phyloP scores from a whole-genome alignment of 768 basidiomycete species.

The Kwoniella sp. region DNA sequence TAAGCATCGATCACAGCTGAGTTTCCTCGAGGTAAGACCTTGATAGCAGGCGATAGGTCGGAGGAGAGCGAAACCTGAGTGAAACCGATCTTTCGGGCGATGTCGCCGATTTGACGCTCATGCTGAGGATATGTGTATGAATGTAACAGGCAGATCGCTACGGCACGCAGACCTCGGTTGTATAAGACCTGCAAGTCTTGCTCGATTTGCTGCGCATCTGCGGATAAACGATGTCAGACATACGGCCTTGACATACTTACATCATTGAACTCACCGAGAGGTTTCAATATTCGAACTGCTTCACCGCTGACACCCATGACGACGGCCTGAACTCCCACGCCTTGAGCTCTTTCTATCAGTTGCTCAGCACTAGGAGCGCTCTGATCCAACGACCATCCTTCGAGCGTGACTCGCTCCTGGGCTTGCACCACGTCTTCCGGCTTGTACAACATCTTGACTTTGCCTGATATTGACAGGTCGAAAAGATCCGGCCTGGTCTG shows the following conservation, averaged over 20 bases:
- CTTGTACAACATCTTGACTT: constrained; percentile 55
- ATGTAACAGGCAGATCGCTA: constrained; percentile 47
- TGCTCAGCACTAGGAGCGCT: constrained; percentile 31
- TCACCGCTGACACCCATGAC: constrained; percentile 61
- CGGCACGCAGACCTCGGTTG: constrained; percentile 70
- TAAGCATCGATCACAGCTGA: constrained; percentile 48
- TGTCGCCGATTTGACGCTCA: constrained; percentile 69
- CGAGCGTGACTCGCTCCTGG: constrained; percentile 40
- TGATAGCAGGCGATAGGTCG: constrained; percentile 32
- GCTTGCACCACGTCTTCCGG: constrained; percentile 60
- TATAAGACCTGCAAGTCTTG: constrained; percentile 71
- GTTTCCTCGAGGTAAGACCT: constrained; percentile 44
- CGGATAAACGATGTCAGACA: neutral
- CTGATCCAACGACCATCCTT: constrained; percentile 36
- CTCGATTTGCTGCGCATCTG: constrained; percentile 57
- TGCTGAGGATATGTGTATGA: constrained; percentile 72
- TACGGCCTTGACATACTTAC: neutral
- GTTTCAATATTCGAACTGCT: constrained; percentile 65
- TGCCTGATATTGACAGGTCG: constrained; percentile 71
- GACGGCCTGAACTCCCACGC: constrained; percentile 39
- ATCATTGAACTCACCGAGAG: constrained; percentile 60
- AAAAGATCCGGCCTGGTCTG: constrained; percentile 65
- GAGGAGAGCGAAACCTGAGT: constrained; percentile 63
- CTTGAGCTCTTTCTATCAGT: constrained; percentile 15
- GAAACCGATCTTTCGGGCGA: constrained; percentile 81